Base-by-base conservation (phyloP, 306 rosid genomes). In the Delonix regia region DNA sequence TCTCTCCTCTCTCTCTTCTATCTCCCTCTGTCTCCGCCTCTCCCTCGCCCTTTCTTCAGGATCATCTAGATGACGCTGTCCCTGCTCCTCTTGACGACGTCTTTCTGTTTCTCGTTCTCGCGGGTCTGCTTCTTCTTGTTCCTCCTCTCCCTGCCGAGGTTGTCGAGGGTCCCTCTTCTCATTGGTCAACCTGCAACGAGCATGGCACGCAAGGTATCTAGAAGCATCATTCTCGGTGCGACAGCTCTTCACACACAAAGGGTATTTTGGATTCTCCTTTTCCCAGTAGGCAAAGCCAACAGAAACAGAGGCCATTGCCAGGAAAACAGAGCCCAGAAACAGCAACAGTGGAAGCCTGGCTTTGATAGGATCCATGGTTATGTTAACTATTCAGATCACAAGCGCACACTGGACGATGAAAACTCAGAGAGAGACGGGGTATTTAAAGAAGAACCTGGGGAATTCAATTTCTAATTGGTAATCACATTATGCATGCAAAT, bases 11-110 rank as follows among this genome's bases (percentile, higher is more conserved):
- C 22, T 16, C n/a, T n/a, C n/a, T n/a, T n/a, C n/a, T n/a, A n/a
- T n/a, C n/a, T n/a, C n/a, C n/a, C n/a, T n/a, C n/a, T 47, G 52
- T 44, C 36, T 38, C 48, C 11, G 0, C 30, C 65, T 47, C 5
- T 18, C 0, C 47, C 80, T 73, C 19, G 49, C 84, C 39, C 84
- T 81, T 53, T 82, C 85, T 9, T 82, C 86, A 0, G 86, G 76
- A 38, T 82, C 82, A 2, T 63, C 38, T 6, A 3, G 56, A 5
- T 68, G 81, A 0, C 33, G 33, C 33, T 30, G 4, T 19, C 73
- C 74, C 30, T 47, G 48, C 18, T 49, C 78, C 75, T 38, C 8
- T 65, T 48, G 12, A 24, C 71, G 33, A 30, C 33, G 33, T 30
- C 33, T 1, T 30, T 30, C 33, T 30, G 1, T 1, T 30, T 30